Conservation (phyloP, 208 protist genomes). For the Naegleria lovaniensis region DNA sequence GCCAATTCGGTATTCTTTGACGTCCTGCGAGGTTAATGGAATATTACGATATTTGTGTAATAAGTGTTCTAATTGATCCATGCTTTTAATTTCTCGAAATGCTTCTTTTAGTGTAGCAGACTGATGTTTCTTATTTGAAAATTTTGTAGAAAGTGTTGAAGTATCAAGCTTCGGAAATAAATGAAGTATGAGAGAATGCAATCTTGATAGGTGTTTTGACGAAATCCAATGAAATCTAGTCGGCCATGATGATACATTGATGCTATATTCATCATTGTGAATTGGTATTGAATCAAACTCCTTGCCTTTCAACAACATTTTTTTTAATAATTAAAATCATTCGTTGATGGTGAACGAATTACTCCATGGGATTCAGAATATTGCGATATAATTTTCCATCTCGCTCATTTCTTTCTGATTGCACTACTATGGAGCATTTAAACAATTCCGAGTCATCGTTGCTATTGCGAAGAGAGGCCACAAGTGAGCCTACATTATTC, state of each 20-base stretch:
- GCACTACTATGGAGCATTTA: background rate
- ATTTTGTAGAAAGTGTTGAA: background rate
- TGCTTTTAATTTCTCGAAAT: background rate
- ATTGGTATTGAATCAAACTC: too few species aligned
- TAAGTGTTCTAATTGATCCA: background rate
- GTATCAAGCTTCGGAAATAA: background rate
- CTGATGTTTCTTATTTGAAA: background rate
- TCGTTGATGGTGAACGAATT: background rate
- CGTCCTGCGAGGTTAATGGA: background rate
- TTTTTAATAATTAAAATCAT: background rate
- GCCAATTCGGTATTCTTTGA: background rate
- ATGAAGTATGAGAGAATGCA: background rate
- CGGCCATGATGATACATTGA: background rate
- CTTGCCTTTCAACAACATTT: background rate
- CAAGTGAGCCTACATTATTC: background rate
- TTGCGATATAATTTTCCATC: background rate
- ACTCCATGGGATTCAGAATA: background rate
- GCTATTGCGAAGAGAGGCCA: background rate
- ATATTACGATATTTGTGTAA: background rate
- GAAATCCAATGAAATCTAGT: background rate
- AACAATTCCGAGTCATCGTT: background rate
- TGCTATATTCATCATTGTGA: too few species aligned
- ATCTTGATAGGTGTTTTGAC: background rate
- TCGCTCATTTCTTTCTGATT: background rate
- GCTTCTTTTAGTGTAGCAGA: background rate